Base-by-base conservation (phyloP, 2,329 filamentous ascomycete genomes). In the Aspergillus sp. region DNA sequence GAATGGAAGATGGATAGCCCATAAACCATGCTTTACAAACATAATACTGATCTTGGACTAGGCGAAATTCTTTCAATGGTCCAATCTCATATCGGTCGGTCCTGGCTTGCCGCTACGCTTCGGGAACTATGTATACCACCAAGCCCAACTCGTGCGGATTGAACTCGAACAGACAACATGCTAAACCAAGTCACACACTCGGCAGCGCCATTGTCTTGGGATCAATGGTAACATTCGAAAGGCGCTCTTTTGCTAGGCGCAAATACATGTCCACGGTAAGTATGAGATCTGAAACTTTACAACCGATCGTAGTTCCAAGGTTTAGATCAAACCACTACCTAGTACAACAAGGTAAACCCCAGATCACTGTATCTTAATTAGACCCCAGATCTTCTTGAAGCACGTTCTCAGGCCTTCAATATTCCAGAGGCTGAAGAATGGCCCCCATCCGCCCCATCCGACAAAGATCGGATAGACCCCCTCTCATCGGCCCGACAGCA, bases 401-500 rank as follows among this genome's bases (percentile, higher is more conserved):
- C n/a, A 19, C 25, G 25, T 13, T 11, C n/a, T 22, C 6, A 22
- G n/a, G 7, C 23, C 45, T 17, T 25, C 15, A 4, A 47, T 4
- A 9, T 9, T 8, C 22, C 13, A 47, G 22, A 13, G 30, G 53
- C 38, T 41, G 22, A 23, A 28, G 25, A 28, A 28, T 28, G 25
- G 25, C 22, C 7, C 34, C 34, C 34, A 41, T 41, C 34, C 34
- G 34, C 34, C 22, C 13, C 22, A 22, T 28, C 49, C 31, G 50
- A 53, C 23, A 22, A 7, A 17, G 3, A 54, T 67, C 61, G 65
- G 65, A 67, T 61, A 54, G 59, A 30, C 30, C 46, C n/a, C 22
- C 25, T 19, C 23, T 23, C 60, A 59, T 66, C 64, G 64, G 64
- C 63, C 64, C 64, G 64, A 66, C 45, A 57, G 41, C 45, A n/a